These are phyloP conservation scores for Barbarea vulgaris DNA, from an alignment of 345 rosid species.

Conservation along the genomic window DNA sequence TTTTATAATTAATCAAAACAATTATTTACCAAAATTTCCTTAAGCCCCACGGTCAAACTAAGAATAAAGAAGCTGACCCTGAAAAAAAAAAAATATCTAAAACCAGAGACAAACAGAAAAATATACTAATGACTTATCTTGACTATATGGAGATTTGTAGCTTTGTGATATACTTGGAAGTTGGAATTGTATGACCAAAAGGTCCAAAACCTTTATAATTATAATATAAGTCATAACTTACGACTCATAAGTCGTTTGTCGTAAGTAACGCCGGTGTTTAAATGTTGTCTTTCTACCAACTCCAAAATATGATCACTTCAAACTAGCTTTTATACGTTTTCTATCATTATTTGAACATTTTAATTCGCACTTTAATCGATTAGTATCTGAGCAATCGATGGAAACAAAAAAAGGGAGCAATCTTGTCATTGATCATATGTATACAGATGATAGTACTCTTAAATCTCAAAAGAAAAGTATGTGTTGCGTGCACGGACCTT, in stretches of 20 bases:
- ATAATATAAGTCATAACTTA: neutral
- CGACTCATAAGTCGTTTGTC: neutral
- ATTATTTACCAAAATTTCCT: neutral
- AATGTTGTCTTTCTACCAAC: neutral
- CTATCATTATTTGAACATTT: too few species aligned
- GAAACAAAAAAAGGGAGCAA: too few species aligned
- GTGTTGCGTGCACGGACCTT: neutral
- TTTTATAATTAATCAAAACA: too few species aligned
- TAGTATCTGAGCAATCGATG: neutral
- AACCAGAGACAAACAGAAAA: neutral
- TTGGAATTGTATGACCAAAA: neutral
- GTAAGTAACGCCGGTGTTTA: neutral
- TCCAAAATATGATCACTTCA: too few species aligned
- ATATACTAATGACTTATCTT: neutral
- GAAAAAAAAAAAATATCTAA: neutral
- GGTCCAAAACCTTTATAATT: too few species aligned
- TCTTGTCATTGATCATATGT: too few species aligned
- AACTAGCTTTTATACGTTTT: neutral
- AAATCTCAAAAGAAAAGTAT: neutral
- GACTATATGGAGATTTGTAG: neutral
- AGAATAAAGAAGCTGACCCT: neutral
- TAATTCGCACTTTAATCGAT: neutral
- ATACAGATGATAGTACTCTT: neutral
- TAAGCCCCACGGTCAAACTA: neutral
- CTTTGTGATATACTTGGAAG: neutral